Percentiles rank a stretch among this genome's conserved stretches.
These are phyloP conservation scores for Neonectria faginata DNA, from an alignment of 2,329 filamentous ascomycete genomes.

Conservation along the genomic window DNA sequence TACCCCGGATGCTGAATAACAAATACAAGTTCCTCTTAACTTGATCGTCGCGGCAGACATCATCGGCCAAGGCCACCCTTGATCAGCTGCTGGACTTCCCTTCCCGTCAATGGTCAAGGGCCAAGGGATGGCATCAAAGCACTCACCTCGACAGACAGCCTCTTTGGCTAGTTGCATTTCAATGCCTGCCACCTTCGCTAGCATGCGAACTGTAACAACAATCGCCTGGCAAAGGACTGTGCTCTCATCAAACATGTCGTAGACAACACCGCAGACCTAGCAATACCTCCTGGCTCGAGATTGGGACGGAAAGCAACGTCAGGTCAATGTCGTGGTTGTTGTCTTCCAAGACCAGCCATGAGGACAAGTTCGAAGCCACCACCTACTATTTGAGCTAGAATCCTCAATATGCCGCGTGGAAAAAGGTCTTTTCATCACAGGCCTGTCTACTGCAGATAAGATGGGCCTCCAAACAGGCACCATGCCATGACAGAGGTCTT, in stretches of 20 bases:
- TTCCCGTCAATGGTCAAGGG: background rate
- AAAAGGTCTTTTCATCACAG: background rate
- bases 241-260: background rate
- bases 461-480: conserved; percentile 54
- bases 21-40: conserved; percentile 53
- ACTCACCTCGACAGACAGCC: conserved; percentile 46
- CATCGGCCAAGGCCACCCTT: conserved; percentile 37
- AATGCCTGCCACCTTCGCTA: conserved; percentile 8
- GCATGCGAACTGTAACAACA: background rate
- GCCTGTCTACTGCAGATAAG: conserved; percentile 56
- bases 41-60: conserved; percentile 46
- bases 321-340: background rate
- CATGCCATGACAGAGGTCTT: conserved; percentile 53
- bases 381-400: conserved; percentile 49
- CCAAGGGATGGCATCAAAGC: background rate
- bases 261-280: background rate
- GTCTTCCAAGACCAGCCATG: conserved; percentile 45
- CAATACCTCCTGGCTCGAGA: background rate
- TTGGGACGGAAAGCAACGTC: conserved; percentile 37
- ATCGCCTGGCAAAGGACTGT: background rate
- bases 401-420: background rate
- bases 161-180: conserved; percentile 47
- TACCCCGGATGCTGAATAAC: conserved; percentile 52
- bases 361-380: conserved; percentile 60
- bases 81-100: background rate